Evolutionary conservation across 257 asterid genomes (phyloP).

Genomic region (Nicotiana benthamiana): DNA sequence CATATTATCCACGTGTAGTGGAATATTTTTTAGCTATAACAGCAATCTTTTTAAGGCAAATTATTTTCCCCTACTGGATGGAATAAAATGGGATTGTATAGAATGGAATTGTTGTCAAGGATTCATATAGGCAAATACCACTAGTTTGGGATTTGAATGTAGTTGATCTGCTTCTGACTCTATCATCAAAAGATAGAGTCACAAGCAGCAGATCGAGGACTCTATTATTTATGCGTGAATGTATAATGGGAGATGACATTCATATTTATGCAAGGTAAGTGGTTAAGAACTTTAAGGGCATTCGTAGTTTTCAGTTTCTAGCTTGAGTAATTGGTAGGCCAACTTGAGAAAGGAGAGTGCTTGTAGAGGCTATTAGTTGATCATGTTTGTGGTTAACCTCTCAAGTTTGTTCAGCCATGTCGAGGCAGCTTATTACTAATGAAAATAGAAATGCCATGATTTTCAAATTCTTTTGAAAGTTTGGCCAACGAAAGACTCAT

Average conservation of each 20-base stretch:
- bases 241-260: background rate
- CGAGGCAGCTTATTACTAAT: background rate
- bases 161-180: background rate
- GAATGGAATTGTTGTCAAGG: background rate
- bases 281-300: background rate
- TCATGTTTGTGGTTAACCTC: background rate
- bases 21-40: background rate
- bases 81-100: background rate
- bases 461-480: background rate
- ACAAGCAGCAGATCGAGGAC: background rate
- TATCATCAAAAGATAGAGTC: background rate
- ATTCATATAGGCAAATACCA: background rate
- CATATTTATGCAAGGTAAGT: background rate
- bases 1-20: background rate
- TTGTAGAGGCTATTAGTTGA: background rate
- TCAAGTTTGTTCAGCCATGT: background rate
- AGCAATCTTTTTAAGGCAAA: background rate
- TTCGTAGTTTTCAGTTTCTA: background rate
- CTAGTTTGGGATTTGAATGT: background rate
- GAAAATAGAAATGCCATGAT: background rate
- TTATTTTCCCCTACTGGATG: background rate
- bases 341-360: background rate
- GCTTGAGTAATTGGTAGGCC: background rate
- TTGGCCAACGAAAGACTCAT: background rate
- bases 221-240: background rate